Percentiles rank a stretch among this genome's conserved stretches.
These are phyloP conservation scores for Deuterostichococcus epilithicus DNA, from an alignment of 139 green algal genomes.

Conservation along the genomic window DNA sequence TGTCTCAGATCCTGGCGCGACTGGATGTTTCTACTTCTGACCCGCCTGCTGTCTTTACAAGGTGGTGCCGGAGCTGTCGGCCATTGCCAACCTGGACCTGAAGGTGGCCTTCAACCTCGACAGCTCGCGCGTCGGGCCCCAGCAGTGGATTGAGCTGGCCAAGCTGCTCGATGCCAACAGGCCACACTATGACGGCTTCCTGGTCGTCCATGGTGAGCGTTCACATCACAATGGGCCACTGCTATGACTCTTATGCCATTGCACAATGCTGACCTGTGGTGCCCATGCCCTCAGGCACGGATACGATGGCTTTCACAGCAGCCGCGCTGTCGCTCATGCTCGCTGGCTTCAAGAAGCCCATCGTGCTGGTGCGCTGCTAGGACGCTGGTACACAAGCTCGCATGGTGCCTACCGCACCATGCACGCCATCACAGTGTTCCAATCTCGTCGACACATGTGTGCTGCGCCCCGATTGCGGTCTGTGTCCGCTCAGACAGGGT, in stretches of 20 bases:
- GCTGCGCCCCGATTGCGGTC: too few relatives aligned
- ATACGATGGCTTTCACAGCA: conserved; percentile 90
- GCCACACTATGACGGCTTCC: conserved; percentile 66
- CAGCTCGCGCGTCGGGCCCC: conserved; percentile 54
- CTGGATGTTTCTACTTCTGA: too few relatives aligned
- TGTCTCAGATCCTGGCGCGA: too few relatives aligned
- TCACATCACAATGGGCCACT: too few relatives aligned
- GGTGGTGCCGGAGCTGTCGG: conserved; percentile 75
- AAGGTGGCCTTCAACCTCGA: conserved; percentile 64
- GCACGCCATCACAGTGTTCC: too few relatives aligned
- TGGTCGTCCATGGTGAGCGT: conserved; percentile 48
- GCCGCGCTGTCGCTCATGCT: conserved; percentile 86
- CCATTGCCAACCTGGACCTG: conserved; percentile 76
- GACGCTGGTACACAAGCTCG: neutral
- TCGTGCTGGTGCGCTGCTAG: conserved; percentile 52
- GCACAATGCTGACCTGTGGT: too few relatives aligned
- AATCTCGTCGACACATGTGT: too few relatives aligned
- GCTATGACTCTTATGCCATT: too few relatives aligned
- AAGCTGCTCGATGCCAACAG: conserved; percentile 53
- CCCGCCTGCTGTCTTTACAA: neutral
- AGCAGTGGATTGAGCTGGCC: conserved; percentile 71
- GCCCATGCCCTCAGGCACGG: conserved; percentile 66
- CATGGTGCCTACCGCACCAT: too few relatives aligned
- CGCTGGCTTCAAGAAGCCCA: conserved; percentile 64
- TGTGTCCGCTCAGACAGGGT: conserved; percentile 28